Conservation (phyloP, 1,139 yeast genomes). For the Scheffersomyces stambukii region DNA sequence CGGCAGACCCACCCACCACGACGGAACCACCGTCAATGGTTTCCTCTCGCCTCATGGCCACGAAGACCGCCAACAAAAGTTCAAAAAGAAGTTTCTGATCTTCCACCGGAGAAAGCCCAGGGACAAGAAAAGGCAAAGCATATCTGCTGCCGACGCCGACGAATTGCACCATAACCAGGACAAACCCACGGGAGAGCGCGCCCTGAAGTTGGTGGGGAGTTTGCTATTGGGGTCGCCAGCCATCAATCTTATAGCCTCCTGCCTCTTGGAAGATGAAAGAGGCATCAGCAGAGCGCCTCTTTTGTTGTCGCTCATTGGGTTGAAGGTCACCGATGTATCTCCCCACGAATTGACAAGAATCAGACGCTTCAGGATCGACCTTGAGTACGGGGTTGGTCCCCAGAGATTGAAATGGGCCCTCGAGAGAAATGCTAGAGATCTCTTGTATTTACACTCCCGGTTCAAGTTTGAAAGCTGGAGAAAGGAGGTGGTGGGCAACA, state of each 20-base stretch:
- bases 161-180: conserved; percentile 20
- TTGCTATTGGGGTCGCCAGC: conserved; percentile 77
- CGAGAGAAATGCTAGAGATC: conserved; percentile 66
- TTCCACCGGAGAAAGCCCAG: conserved; percentile 25
- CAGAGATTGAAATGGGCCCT: conserved; percentile 79
- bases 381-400: conserved; percentile 88
- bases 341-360: conserved; percentile 39
- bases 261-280: conserved; percentile 72
- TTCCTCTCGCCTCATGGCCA: conserved; percentile 11
- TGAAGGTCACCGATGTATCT: conserved; percentile 55
- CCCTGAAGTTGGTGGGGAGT: conserved; percentile 61
- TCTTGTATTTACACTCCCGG: conserved; percentile 62
- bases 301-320: conserved; percentile 65
- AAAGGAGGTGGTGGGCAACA: conserved; percentile 27
- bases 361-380: conserved; percentile 58
- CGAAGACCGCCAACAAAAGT: conserved; percentile 12
- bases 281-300: conserved; percentile 81
- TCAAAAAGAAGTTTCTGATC: conserved; percentile 21
- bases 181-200: conserved; percentile 42
- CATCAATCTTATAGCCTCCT: conserved; percentile 69
- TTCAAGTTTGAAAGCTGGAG: conserved; percentile 50
- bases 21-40: conserved; percentile 1
- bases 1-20: conserved; percentile 9
- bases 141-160: conserved; percentile 15
- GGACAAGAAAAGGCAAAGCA: conserved; percentile 19